A percentile compares a stretch with the other conserved stretches of the same genome.
These are phyloP conservation scores for Eutypella sp. DNA, from an alignment of 2,329 filamentous ascomycete species.

Conservation along the genomic window DNA sequence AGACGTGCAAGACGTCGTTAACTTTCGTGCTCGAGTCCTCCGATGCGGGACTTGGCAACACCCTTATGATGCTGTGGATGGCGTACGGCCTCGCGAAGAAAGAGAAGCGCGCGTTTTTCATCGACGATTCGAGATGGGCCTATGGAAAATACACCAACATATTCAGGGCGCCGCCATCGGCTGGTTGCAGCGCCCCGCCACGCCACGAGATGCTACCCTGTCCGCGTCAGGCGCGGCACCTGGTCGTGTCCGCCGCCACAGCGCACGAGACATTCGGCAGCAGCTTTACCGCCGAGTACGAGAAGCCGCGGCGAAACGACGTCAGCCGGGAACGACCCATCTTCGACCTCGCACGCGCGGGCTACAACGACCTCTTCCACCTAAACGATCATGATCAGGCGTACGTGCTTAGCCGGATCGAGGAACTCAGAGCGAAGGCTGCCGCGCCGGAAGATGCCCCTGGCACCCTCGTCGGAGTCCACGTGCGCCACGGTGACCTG, in stretches of 20 bases:
- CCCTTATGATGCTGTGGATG: constrained; percentile 76
- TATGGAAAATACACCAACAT: constrained; percentile 72
- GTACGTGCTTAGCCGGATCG: constrained; percentile 58
- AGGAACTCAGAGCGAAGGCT: constrained; percentile 47
- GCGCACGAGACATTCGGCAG: constrained; percentile 59
- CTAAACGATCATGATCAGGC: constrained; percentile 59
- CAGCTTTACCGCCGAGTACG: constrained; percentile 48
- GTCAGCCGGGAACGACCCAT: constrained; percentile 54
- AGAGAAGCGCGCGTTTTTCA: constrained; percentile 72
- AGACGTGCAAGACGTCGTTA: constrained; percentile 64
- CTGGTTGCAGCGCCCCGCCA: constrained; percentile 66
- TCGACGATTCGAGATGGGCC: constrained; percentile 79
- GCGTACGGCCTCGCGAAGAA: constrained; percentile 74
- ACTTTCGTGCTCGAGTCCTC: constrained; percentile 72
- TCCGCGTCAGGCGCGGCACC: constrained; percentile 68
- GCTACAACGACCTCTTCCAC: constrained; percentile 71
- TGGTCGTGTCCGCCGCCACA: constrained; percentile 69
- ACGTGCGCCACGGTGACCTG: constrained; percentile 74
- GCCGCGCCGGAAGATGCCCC: constrained; percentile 40
- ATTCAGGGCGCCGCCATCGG: constrained; percentile 62
- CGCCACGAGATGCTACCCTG: constrained; percentile 73
- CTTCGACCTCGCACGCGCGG: constrained; percentile 62
- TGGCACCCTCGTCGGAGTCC: constrained; percentile 61
- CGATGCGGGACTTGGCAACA: constrained; percentile 72
- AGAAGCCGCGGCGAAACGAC: constrained; percentile 42